Percentiles rank a stretch among this genome's conserved stretches.
Evolutionary conservation across 768 basidiomycete genomes (phyloP).

Genomic region (Suillus bovinus): DNA sequence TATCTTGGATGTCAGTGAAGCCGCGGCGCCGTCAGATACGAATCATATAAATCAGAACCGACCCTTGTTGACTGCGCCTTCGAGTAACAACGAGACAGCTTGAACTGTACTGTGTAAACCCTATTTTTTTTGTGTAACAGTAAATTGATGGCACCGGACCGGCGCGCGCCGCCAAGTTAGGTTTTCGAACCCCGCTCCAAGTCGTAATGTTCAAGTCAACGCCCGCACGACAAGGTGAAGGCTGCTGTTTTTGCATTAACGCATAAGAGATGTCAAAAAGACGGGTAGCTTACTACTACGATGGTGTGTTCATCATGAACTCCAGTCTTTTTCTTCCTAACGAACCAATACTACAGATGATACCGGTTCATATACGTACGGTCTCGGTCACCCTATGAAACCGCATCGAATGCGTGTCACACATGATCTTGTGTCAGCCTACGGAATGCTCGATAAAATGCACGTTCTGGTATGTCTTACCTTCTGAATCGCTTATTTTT

Average conservation of each 20-base stretch:
- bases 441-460: constrained; percentile 94
- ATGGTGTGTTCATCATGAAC: constrained; percentile 45
- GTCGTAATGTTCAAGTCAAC: not conserved
- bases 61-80: not conserved
- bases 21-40: not conserved
- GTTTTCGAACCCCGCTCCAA: not conserved
- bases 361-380: constrained; percentile 77
- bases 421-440: constrained; percentile 87
- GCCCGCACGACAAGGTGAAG: not conserved
- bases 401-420: constrained; percentile 94
- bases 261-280: constrained; percentile 56
- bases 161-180: not conserved
- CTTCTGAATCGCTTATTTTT: not conserved
- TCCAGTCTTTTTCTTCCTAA: constrained; percentile 4
- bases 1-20: not conserved
- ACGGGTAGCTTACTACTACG: constrained; percentile 81
- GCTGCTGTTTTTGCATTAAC: not conserved
- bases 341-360: constrained; percentile 47
- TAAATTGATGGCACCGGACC: too few relatives aligned
- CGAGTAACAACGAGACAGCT: not conserved
- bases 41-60: not conserved
- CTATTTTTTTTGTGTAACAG: not conserved
- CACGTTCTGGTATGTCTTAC: constrained; percentile 71
- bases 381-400: constrained; percentile 92
- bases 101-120: not conserved